These are phyloP conservation scores for Verticillium tricorpus DNA, from an alignment of 2,329 filamentous ascomycete species.

Conservation along the genomic window DNA sequence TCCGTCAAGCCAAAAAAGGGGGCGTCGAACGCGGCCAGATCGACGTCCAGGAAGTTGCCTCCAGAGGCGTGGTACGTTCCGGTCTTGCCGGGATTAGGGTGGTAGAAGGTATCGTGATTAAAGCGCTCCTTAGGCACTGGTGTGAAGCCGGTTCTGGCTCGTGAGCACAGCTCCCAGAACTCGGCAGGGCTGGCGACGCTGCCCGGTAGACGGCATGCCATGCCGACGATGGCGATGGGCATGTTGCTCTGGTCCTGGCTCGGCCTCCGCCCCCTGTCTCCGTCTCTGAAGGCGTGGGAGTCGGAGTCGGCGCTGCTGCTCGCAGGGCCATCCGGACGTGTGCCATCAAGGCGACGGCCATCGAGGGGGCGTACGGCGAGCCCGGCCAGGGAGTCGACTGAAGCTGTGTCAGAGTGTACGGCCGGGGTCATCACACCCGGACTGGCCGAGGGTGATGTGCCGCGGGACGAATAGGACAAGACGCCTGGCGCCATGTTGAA, in stretches of 20 bases:
- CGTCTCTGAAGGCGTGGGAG: neutral
- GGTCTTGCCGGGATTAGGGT: constrained; percentile 1
- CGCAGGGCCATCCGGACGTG: constrained; percentile 2
- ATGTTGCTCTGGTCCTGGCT: constrained; percentile 12
- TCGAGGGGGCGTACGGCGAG: constrained; percentile 12
- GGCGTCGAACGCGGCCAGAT: constrained; percentile 44
- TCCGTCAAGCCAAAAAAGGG: constrained; percentile 49
- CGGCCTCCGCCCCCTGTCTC: neutral
- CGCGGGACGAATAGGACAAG: constrained; percentile 13
- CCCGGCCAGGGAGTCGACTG: constrained; percentile 10
- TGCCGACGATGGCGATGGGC: constrained; percentile 43
- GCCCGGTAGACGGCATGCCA: constrained; percentile 42
- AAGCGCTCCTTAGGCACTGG: constrained; percentile 43
- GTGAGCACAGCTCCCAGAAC: constrained; percentile 32
- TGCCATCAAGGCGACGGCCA: constrained; percentile 8
- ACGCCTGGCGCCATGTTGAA: constrained; percentile 13
- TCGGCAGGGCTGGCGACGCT: constrained; percentile 34
- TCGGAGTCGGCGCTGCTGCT: neutral
- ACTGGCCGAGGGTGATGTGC: constrained; percentile 14
- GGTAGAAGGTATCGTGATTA: constrained; percentile 32
- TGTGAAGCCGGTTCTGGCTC: constrained; percentile 8
- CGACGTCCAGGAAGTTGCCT: constrained; percentile 39
- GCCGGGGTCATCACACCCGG: constrained; percentile 13
- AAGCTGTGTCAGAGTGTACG: constrained; percentile 11
- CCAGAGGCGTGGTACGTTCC: constrained; percentile 14